Evolutionary conservation across 177 flowering plant genomes (phyloP).

Genomic region (Vitis hybrid): DNA sequence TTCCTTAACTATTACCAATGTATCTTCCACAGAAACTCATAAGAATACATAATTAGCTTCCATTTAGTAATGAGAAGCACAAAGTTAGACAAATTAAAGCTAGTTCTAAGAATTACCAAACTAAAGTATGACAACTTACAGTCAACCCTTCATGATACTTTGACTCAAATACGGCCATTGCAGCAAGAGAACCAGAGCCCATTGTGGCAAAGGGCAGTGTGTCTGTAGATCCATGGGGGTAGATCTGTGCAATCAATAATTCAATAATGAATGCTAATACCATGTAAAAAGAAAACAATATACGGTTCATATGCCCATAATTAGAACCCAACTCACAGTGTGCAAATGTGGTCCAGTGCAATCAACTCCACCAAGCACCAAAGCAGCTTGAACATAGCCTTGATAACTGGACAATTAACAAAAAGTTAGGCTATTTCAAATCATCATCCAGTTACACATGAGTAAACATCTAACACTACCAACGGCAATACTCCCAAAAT

Average conservation of each 20-base stretch:
- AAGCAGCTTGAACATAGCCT: slow-evolving; percentile 90
- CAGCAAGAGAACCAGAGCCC: slow-evolving; percentile 65
- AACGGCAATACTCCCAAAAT: not conserved
- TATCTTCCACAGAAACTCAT: no score
- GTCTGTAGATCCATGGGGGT: slow-evolving; percentile 99
- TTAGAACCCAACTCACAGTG: slow-evolving; percentile 57
- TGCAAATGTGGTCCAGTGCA: slow-evolving; percentile 95
- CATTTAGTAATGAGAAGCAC: no score
- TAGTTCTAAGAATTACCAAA: no score
- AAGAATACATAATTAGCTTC: no score
- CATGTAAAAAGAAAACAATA: not conserved
- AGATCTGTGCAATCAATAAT: slow-evolving; percentile 52
- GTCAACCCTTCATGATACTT: slow-evolving; percentile 57
- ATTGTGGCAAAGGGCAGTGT: slow-evolving; percentile 95
- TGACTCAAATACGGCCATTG: slow-evolving; percentile 47
- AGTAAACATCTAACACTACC: no score
- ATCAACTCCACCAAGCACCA: slow-evolving; percentile 99
- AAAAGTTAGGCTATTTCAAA: slow-evolving; percentile 10
- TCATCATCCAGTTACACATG: not conserved
- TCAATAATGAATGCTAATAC: no score
- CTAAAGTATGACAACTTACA: slow-evolving; percentile 48
- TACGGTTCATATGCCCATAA: not conserved
- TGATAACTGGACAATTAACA: slow-evolving; percentile 59
- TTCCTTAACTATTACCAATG: no score
- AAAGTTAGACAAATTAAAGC: no score